These are phyloP conservation scores for Erigeron canadensis DNA, from an alignment of 129 eudicot species.

Conservation along the genomic window DNA sequence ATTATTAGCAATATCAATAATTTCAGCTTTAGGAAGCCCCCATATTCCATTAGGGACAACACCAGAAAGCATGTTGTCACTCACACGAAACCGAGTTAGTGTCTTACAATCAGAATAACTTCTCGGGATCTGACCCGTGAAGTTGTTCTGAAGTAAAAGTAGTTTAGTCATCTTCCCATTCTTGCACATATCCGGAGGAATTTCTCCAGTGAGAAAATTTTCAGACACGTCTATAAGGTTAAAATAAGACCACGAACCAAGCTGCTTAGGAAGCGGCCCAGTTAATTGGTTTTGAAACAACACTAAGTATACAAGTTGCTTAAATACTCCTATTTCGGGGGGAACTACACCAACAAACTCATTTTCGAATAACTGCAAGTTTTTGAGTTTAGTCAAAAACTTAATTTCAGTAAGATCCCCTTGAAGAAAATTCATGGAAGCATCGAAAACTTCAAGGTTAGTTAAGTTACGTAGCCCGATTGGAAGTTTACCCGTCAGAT, in stretches of 20 bases:
- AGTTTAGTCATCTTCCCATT: slow-evolving; percentile 43
- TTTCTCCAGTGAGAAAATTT: slow-evolving; percentile 62
- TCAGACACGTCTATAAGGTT: slow-evolving; percentile 72
- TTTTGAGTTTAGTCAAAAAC: slow-evolving; percentile 41
- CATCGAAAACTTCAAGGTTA: slow-evolving; percentile 60
- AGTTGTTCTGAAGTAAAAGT: slow-evolving; percentile 48
- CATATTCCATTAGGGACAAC: slow-evolving; percentile 49
- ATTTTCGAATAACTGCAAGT: slow-evolving; percentile 58
- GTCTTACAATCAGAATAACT: slow-evolving; percentile 43
- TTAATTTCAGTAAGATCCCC: slow-evolving; percentile 55
- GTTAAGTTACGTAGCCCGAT: slow-evolving; percentile 57
- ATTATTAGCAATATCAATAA: slow-evolving; percentile 44
- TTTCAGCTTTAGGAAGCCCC: slow-evolving; percentile 46
- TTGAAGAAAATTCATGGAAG: slow-evolving; percentile 45
- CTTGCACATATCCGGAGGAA: slow-evolving; percentile 62
- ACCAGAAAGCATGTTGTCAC: slow-evolving; percentile 49
- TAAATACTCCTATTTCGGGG: slow-evolving; percentile 66
- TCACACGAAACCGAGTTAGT: slow-evolving; percentile 43
- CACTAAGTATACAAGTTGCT: slow-evolving; percentile 48
- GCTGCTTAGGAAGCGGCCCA: slow-evolving; percentile 56
- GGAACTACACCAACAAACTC: slow-evolving; percentile 62
- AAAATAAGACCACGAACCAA: slow-evolving; percentile 67
- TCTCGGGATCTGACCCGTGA: slow-evolving; percentile 51
- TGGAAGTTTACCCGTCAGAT: slow-evolving; percentile 60
- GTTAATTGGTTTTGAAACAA: slow-evolving; percentile 60